phyloP scores from a whole-genome alignment of 129 eudicot species.

The Rutidosis leptorrhynchoides region DNA sequence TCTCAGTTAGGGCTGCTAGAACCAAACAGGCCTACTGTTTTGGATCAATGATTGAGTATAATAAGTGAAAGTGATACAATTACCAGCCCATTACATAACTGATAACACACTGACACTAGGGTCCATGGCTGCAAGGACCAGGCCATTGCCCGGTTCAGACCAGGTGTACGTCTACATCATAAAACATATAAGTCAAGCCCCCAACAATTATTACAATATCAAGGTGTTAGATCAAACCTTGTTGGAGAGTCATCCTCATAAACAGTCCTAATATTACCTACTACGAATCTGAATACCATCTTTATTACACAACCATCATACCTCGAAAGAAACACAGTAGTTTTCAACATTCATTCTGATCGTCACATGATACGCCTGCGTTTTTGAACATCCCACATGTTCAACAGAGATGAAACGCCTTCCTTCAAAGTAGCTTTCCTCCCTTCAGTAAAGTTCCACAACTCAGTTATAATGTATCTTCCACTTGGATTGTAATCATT shows the following conservation, averaged over 20 bases:
- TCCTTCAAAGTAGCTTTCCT: slow-evolving; percentile 56
- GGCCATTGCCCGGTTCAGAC: too few relatives aligned
- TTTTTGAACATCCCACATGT: slow-evolving; percentile 10
- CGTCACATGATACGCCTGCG: slow-evolving; percentile 39
- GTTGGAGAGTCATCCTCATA: slow-evolving; percentile 20
- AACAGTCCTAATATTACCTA: slow-evolving; percentile 14
- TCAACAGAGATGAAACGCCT: slow-evolving; percentile 17
- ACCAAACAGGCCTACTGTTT: too few relatives aligned
- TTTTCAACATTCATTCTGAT: slow-evolving; percentile 18
- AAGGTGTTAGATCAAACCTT: slow-evolving; percentile 9
- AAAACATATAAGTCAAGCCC: neutral
- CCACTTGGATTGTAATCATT: slow-evolving; percentile 90
- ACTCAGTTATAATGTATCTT: slow-evolving; percentile 52
- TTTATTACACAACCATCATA: neutral
- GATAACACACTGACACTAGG: too few relatives aligned
- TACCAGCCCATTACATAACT: too few relatives aligned
- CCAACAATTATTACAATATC: slow-evolving; percentile 29
- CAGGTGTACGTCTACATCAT: too few relatives aligned
- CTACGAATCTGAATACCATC: slow-evolving; percentile 1
- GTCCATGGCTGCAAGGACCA: too few relatives aligned
- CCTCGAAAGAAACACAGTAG: neutral
- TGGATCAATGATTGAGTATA: too few relatives aligned
- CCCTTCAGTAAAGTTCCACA: slow-evolving; percentile 62
- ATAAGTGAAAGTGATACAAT: too few relatives aligned
- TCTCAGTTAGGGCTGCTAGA: too few relatives aligned